Percentiles rank a stretch among this genome's conserved stretches.
These are phyloP conservation scores for Gynochthodes officinalis DNA, from an alignment of 257 asterid genomes.

Conservation along the genomic window DNA sequence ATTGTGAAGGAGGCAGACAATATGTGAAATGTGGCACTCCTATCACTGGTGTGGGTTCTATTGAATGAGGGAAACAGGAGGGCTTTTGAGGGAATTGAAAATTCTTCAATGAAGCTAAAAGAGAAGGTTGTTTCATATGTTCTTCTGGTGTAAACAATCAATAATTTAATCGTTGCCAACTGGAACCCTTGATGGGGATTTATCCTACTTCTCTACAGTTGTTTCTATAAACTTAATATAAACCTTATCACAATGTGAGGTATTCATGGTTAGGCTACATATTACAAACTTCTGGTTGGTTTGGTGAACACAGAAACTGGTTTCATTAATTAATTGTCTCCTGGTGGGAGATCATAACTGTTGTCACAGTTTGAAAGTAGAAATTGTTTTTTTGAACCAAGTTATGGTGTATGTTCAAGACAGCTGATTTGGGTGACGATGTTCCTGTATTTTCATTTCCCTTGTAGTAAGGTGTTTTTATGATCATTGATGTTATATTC, in stretches of 20 bases:
- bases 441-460: neutral
- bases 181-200: neutral
- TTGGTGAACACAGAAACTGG: neutral
- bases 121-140: neutral
- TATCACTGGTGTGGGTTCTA: neutral
- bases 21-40: neutral
- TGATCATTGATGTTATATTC: neutral
- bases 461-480: neutral
- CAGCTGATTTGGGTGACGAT: neutral
- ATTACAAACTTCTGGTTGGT: neutral
- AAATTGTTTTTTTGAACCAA: neutral
- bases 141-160: neutral
- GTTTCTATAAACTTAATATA: neutral
- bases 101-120: neutral
- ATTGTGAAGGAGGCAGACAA: neutral
- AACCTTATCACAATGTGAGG: neutral
- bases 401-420: slow-evolving; percentile 6
- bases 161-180: neutral
- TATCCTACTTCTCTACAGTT: neutral
- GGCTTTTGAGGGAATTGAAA: neutral
- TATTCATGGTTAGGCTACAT: neutral
- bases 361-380: neutral
- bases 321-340: neutral
- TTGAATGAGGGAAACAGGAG: neutral
- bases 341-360: neutral